Evolutionary conservation across 768 basidiomycete species (phyloP), one percentile per base, ranked within the genome.

Genomic region (Boletus edulis): DNA sequence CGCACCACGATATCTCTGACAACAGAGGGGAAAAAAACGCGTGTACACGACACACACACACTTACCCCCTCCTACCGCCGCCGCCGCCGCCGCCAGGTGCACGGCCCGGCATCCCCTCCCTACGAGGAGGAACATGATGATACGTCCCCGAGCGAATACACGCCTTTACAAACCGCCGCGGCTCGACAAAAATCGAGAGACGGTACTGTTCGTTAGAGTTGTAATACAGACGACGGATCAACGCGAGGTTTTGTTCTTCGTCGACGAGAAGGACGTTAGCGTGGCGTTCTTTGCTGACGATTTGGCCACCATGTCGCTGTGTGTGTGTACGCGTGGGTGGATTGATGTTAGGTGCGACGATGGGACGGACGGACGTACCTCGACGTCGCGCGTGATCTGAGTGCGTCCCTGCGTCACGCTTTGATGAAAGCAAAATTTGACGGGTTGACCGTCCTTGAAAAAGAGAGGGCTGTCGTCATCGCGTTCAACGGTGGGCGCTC

Each of bases 201-300:
- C 67, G 59, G 31, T 61, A 54, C 20, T 13, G 47, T 5, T 59
- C 52, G 10, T 44, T 49, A 6, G 67, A 68, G 18, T 59, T 59
- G 42, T 70, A 68, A 41, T 68, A 70, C 17, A 48, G 56, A 2
- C 55, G 51, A 6, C 68, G 68, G n/a, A 72, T 4, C 13, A 70
- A 47, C 1, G 37, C 47, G n/a, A 72, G 22, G 29, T 70, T 51
- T 15, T 55, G 52, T 42, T 72, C 55, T 48, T 72, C 70, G 31
- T 70, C 69, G 17, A 72, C 60, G 27, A 70, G 60, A 9, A 70
- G 56, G 6, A 72, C 64, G 29, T 70, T 49, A 24, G 69, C 45
- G 10, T 20, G 14, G 15, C 47, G 50, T 37, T 70, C 68, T 5
- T 58, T 11, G 0, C 20, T 3, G 20, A 61, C 57, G 11, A 72